These are phyloP conservation scores for Aureobasidium sp. DNA, from an alignment of 2,329 filamentous ascomycete species.

Conservation along the genomic window DNA sequence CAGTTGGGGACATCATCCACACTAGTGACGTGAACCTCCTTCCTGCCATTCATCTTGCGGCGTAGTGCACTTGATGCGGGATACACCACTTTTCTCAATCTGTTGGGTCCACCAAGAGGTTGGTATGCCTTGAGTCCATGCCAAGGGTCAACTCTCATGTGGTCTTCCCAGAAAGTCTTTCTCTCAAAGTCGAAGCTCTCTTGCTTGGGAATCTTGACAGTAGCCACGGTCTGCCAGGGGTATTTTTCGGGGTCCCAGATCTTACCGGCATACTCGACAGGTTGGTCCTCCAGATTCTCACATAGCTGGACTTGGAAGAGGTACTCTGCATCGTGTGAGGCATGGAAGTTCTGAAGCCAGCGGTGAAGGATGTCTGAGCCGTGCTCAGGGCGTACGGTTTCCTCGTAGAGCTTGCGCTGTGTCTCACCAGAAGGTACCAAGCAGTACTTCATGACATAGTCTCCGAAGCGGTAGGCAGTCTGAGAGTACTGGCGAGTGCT, in stretches of 20 bases:
- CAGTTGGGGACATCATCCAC: constrained; percentile 35
- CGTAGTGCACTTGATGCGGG: constrained; percentile 31
- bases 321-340: constrained; percentile 36
- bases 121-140: constrained; percentile 36
- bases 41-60: constrained; percentile 34
- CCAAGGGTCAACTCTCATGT: constrained; percentile 39
- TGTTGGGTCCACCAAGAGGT: constrained; percentile 35
- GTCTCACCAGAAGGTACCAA: constrained; percentile 37
- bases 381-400: constrained; percentile 33
- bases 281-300: constrained; percentile 42
- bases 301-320: constrained; percentile 42
- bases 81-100: constrained; percentile 36
- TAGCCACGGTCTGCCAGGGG: constrained; percentile 42
- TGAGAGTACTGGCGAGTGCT: constrained; percentile 39
- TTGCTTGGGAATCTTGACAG: constrained; percentile 35
- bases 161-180: constrained; percentile 40
- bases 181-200: constrained; percentile 35
- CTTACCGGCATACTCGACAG: constrained; percentile 38
- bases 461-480: constrained; percentile 42
- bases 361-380: constrained; percentile 33
- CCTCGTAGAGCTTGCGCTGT: constrained; percentile 35
- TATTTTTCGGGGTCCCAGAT: constrained; percentile 43
- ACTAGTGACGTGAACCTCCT: constrained; percentile 31
- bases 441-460: constrained; percentile 43
- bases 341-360: constrained; percentile 37